Conservation (phyloP, 768 basidiomycete species). For the Mycena galericulata region DNA sequence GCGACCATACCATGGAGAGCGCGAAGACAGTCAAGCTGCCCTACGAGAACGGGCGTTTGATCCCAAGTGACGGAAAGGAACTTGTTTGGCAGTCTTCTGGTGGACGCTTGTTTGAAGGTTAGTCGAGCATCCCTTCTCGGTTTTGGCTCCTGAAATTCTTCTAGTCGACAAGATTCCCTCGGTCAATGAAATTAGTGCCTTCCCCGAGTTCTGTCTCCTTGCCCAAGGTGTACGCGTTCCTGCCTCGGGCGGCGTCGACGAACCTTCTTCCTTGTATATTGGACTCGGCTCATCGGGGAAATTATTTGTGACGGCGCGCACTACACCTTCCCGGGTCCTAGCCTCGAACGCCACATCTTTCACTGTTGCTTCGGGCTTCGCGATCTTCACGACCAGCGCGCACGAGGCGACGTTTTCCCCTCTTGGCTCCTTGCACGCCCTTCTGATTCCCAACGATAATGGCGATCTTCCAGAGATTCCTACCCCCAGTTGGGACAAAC, state of each 20-base stretch:
- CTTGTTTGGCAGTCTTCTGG: conserved; percentile 57
- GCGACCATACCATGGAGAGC: conserved; percentile 33
- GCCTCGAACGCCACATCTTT: conserved; percentile 78
- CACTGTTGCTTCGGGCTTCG: conserved; percentile 75
- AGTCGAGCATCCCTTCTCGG: conserved; percentile 27
- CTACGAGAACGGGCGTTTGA: conserved; percentile 60
- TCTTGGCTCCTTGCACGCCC: conserved; percentile 46
- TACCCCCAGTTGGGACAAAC: conserved; percentile 68
- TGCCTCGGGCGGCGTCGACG: conserved; percentile 31
- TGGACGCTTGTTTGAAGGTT: conserved; percentile 65
- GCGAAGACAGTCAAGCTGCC: conserved; percentile 45
- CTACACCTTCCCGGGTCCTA: conserved; percentile 47
- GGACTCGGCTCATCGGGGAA: conserved; percentile 77
- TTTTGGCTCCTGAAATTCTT: conserved; percentile 36
- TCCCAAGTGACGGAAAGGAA: conserved; percentile 44
- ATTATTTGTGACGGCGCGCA: conserved; percentile 61
- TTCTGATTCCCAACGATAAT: conserved; percentile 40
- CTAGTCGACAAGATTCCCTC: conserved; percentile 17
- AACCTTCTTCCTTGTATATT: conserved; percentile 55
- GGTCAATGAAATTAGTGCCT: conserved; percentile 44
- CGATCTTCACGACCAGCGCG: conserved; percentile 86
- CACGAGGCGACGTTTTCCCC: conserved; percentile 87
- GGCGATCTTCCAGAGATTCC: conserved; percentile 44
- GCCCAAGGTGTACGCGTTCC: conserved; percentile 47
- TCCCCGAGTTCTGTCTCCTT: conserved; percentile 73